Evolutionary conservation across 352 stramenopile species (phyloP).

Genomic region (Thraustochytrium sp.): DNA sequence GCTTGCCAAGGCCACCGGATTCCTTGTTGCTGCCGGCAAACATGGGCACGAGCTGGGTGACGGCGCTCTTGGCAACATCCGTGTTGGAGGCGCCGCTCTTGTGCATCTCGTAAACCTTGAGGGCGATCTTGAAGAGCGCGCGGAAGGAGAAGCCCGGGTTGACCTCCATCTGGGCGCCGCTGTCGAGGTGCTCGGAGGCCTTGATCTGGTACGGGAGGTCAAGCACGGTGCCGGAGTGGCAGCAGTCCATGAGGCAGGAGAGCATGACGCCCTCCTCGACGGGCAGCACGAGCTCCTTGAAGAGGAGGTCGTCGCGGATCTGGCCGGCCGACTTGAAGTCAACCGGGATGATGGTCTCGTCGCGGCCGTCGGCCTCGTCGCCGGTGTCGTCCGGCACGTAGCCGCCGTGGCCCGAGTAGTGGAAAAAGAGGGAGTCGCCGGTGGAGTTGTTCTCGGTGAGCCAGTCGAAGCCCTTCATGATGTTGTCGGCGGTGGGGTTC

Average conservation of each 20-base stretch:
- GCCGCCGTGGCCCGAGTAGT: constrained; percentile 48
- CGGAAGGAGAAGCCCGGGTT: constrained; percentile 38
- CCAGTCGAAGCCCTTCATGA: constrained; percentile 46
- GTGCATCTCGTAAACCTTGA: constrained; percentile 26
- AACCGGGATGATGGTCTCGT: constrained; percentile 44
- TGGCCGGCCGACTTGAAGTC: constrained; percentile 36
- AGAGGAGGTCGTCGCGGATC: constrained; percentile 39
- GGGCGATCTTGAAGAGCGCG: neutral
- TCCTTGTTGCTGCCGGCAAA: neutral
- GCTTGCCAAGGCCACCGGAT: constrained; percentile 17
- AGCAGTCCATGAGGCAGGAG: constrained; percentile 33
- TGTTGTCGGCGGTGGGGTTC: constrained; percentile 47
- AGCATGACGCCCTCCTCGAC: constrained; percentile 2
- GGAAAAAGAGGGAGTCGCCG: constrained; percentile 51
- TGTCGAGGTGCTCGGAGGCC: constrained; percentile 1
- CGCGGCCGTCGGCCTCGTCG: constrained; percentile 25
- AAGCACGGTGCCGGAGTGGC: constrained; percentile 38
- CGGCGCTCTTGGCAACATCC: neutral
- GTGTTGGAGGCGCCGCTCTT: neutral
- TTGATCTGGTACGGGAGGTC: constrained; percentile 42
- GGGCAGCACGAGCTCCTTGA: constrained; percentile 39
- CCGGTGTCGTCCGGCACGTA: constrained; percentile 32
- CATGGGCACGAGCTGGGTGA: constrained; percentile 6
- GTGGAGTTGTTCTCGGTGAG: constrained; percentile 30
- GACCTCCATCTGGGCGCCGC: neutral